Conservation (phyloP, 108 stramenopile species). For the Conticribra guillardii region DNA sequence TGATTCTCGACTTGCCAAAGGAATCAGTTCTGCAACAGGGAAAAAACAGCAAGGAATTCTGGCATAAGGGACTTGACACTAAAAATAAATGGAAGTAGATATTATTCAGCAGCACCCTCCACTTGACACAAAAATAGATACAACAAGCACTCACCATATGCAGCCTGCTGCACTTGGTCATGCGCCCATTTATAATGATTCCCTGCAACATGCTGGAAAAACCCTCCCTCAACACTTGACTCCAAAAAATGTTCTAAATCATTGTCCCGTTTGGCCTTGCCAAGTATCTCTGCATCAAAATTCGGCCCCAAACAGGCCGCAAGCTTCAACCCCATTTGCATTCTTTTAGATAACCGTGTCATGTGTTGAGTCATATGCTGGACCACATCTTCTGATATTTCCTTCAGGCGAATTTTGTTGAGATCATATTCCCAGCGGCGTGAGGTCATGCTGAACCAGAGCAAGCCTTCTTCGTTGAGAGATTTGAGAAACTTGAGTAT, state of each 20-base stretch:
- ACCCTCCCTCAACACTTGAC: conserved; percentile 22
- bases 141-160: conserved; percentile 21
- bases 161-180: conserved; percentile 67
- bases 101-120: too few relatives aligned
- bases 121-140: too few relatives aligned
- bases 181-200: conserved; percentile 54
- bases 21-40: conserved; percentile 28
- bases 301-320: conserved; percentile 61
- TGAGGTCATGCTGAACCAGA: conserved; percentile 52
- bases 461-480: conserved; percentile 54
- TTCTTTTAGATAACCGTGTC: conserved; percentile 31
- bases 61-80: background rate
- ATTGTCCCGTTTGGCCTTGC: conserved; percentile 15
- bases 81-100: background rate
- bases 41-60: background rate
- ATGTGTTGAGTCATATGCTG: conserved; percentile 55
- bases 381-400: conserved; percentile 34
- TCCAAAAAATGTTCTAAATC: conserved; percentile 41
- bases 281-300: conserved; percentile 39
- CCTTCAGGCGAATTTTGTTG: conserved; percentile 35
- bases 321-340: conserved; percentile 49
- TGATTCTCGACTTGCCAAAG: conserved; percentile 29
- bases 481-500: conserved; percentile 46
- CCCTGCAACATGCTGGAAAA: conserved; percentile 27
- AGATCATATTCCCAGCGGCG: conserved; percentile 65